phyloP scores from a whole-genome alignment of 225 moss, liverwort and hornwort species.

The Physcomitrium patens region DNA sequence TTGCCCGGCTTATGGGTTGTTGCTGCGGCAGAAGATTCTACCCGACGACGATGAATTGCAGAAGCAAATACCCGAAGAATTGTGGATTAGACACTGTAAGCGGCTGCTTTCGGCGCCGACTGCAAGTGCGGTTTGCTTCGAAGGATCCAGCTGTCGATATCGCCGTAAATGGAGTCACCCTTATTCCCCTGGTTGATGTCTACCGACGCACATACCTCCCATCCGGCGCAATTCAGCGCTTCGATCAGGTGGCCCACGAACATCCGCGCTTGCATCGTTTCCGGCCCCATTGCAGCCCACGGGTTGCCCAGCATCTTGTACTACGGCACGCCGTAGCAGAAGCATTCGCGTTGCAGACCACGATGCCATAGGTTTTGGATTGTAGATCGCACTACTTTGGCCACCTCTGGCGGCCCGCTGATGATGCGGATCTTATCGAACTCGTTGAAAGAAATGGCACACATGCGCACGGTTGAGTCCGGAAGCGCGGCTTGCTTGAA shows the following conservation, averaged over 20 bases:
- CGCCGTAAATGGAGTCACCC: fast-evolving
- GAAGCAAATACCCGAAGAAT: neutral
- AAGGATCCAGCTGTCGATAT: conserved; percentile 40
- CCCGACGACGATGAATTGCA: neutral
- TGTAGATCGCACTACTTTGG: conserved; percentile 31
- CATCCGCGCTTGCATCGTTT: conserved; percentile 38
- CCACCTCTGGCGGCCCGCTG: conserved; percentile 36
- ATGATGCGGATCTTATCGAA: conserved; percentile 51
- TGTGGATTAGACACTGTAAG: neutral
- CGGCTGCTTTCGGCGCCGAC: neutral
- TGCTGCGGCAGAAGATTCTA: too few relatives aligned
- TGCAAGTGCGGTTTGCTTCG: conserved; percentile 9
- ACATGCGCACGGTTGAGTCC: conserved; percentile 28
- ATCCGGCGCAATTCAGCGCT: conserved; percentile 39
- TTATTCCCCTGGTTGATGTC: conserved; percentile 27
- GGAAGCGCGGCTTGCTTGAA: conserved; percentile 32
- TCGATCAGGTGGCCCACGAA: conserved; percentile 52
- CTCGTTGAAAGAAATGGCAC: conserved; percentile 46
- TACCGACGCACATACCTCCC: conserved; percentile 55
- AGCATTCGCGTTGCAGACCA: conserved; percentile 41
- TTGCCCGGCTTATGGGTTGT: too few relatives aligned
- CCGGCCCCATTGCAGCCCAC: conserved; percentile 30
- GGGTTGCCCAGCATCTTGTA: conserved; percentile 57
- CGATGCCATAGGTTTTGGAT: conserved; percentile 39
- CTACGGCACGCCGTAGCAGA: conserved; percentile 42